phyloP scores from a whole-genome alignment of 2,329 filamentous ascomycete species.

The Fusarium odoratissimum region DNA sequence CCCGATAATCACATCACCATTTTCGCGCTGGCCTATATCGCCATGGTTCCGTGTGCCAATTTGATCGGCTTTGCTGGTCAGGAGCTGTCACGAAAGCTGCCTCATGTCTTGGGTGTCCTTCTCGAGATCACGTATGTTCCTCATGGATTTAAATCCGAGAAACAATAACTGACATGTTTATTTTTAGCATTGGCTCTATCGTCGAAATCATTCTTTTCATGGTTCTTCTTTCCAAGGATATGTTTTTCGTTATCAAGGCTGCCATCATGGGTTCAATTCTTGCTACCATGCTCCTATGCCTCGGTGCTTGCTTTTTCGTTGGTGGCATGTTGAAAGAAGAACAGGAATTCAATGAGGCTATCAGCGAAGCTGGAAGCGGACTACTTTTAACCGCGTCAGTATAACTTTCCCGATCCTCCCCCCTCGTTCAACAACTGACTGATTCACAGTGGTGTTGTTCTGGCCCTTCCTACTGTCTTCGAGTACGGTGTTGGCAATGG shows the following conservation, averaged over 20 bases:
- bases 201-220: conserved; percentile 89
- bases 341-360: conserved; percentile 77
- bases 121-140: conserved; percentile 65
- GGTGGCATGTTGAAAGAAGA: conserved; percentile 77
- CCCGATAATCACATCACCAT: conserved; percentile 55
- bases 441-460: conserved; percentile 48
- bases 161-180: neutral
- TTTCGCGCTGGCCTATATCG: conserved; percentile 61
- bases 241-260: conserved; percentile 80
- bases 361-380: conserved; percentile 83
- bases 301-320: conserved; percentile 83
- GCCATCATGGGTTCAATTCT: conserved; percentile 87
- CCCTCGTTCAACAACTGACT: conserved; percentile 47
- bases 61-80: conserved; percentile 64
- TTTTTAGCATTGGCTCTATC: conserved; percentile 70
- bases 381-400: conserved; percentile 81
- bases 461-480: conserved; percentile 66
- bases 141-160: too few species aligned
- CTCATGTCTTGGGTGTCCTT: conserved; percentile 76
- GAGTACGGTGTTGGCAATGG: conserved; percentile 56
- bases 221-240: conserved; percentile 69
- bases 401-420: neutral
- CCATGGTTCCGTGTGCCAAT: conserved; percentile 64
- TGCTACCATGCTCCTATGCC: conserved; percentile 82
- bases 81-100: conserved; percentile 82